phyloP scores from a whole-genome alignment of 176 grass and related monocot genomes.

The Pontederia paniculata region DNA sequence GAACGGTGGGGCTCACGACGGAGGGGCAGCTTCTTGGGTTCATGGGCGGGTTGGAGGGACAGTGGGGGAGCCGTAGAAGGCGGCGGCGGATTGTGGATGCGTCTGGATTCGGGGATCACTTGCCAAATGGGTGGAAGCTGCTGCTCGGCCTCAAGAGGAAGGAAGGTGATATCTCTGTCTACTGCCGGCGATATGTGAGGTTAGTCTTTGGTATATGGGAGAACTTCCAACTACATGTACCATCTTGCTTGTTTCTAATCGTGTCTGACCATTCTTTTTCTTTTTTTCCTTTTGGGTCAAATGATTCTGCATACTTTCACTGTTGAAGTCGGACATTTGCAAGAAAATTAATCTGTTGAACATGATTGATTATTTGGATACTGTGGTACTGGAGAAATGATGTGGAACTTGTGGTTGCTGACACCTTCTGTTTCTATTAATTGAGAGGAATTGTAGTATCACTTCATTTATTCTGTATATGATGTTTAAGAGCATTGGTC shows the following conservation, averaged over 20 bases:
- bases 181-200: slow-evolving; percentile 67
- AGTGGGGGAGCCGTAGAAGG: slow-evolving; percentile 41
- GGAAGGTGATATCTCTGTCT: slow-evolving; percentile 30
- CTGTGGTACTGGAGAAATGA: too few relatives aligned
- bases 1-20: slow-evolving; percentile 35
- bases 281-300: too few relatives aligned
- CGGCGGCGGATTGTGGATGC: slow-evolving; percentile 67
- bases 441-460: too few relatives aligned
- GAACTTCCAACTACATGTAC: too few relatives aligned
- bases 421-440: too few relatives aligned
- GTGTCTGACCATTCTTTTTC: background rate
- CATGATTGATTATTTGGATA: too few relatives aligned
- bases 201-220: slow-evolving; percentile 7
- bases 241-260: slow-evolving; percentile 1
- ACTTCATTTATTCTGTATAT: too few relatives aligned
- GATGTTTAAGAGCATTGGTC: too few relatives aligned
- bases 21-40: slow-evolving; percentile 55
- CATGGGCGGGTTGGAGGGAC: slow-evolving; percentile 52
- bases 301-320: too few relatives aligned
- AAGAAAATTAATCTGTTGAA: too few relatives aligned
- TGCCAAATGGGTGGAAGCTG: slow-evolving; percentile 78
- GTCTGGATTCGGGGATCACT: slow-evolving; percentile 64
- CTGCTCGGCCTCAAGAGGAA: slow-evolving; percentile 73
- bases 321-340: too few relatives aligned
- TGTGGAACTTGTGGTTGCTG: too few relatives aligned